Percentiles rank a stretch among this genome's conserved stretches.
These are phyloP conservation scores for Gaertneriomyces sp. DNA, from an alignment of 192 early-diverging fungal genomes.

Conservation along the genomic window DNA sequence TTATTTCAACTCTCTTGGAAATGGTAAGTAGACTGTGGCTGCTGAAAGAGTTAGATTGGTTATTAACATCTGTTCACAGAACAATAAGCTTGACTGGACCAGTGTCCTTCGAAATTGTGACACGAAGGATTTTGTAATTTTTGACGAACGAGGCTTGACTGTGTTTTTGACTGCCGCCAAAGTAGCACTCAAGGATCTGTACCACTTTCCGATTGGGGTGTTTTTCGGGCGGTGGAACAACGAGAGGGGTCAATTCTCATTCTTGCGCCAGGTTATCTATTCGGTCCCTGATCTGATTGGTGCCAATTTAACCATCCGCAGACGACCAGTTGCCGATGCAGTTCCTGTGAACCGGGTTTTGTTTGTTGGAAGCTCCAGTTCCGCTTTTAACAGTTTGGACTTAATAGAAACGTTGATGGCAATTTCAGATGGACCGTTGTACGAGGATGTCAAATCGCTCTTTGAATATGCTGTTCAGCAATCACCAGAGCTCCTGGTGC, in stretches of 20 bases:
- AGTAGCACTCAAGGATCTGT: slow-evolving; percentile 51
- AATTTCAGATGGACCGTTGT: slow-evolving; percentile 48
- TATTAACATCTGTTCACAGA: slow-evolving; percentile 21
- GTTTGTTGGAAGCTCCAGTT: slow-evolving; percentile 36
- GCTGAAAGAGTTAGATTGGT: no score
- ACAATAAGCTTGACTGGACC: slow-evolving; percentile 59
- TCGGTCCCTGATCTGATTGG: slow-evolving; percentile 59
- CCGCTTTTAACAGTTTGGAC: slow-evolving; percentile 68
- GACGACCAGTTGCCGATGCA: no score
- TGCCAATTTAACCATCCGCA: slow-evolving; percentile 41
- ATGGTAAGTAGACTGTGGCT: slow-evolving; percentile 37
- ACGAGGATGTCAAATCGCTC: slow-evolving; percentile 61
- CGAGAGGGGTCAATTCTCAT: slow-evolving; percentile 63
- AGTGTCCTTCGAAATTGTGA: slow-evolving; percentile 62
- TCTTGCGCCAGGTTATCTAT: slow-evolving; percentile 60
- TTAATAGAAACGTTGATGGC: slow-evolving; percentile 63
- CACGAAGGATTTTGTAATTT: slow-evolving; percentile 55
- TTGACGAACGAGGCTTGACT: slow-evolving; percentile 56
- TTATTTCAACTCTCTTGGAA: slow-evolving; percentile 52
- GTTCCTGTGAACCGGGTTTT: no score
- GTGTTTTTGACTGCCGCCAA: slow-evolving; percentile 62
- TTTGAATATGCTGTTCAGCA: slow-evolving; percentile 60
- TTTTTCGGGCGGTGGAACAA: slow-evolving; percentile 77
- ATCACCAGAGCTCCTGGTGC: slow-evolving; percentile 68
- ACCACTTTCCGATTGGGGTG: slow-evolving; percentile 62